Conservation (phyloP, 352 stramenopile genomes). For the Blastocystis sp. region DNA sequence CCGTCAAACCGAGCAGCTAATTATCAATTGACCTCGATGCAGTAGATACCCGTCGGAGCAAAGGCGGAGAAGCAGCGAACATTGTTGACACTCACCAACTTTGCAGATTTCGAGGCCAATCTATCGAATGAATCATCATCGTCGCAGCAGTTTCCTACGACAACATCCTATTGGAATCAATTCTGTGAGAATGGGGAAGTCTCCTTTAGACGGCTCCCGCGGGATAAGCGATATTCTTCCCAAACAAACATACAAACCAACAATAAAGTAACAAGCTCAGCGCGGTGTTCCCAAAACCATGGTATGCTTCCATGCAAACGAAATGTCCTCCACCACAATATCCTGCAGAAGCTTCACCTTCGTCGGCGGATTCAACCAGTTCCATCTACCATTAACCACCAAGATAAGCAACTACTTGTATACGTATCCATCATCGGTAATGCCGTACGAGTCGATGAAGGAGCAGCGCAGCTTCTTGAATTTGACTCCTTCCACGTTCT, state of each 20-base stretch:
- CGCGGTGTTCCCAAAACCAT: constrained; percentile 45
- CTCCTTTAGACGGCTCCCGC: neutral
- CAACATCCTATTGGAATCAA: neutral
- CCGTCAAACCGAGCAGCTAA: constrained; percentile 44
- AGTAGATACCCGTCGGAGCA: constrained; percentile 13
- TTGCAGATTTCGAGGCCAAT: constrained; percentile 51
- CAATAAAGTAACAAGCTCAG: neutral
- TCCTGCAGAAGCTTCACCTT: constrained; percentile 49
- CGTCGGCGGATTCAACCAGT: neutral
- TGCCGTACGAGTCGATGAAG: constrained; percentile 48
- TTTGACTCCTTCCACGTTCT: neutral
- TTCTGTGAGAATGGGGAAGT: neutral
- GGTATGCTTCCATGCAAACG: constrained; percentile 52
- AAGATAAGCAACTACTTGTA: constrained; percentile 6
- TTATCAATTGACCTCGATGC: neutral
- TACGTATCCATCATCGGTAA: constrained; percentile 54
- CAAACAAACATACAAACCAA: constrained; percentile 6
- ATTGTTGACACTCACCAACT: constrained; percentile 44
- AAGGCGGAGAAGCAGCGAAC: constrained; percentile 51
- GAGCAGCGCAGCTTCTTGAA: constrained; percentile 52
- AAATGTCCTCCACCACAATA: constrained; percentile 55
- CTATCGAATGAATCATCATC: neutral
- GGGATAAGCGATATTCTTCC: neutral
- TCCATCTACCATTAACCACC: constrained; percentile 25
- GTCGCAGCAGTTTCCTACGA: neutral